phyloP scores from a whole-genome alignment of 2,329 filamentous ascomycete species.

The Xylaria hypoxylon region DNA sequence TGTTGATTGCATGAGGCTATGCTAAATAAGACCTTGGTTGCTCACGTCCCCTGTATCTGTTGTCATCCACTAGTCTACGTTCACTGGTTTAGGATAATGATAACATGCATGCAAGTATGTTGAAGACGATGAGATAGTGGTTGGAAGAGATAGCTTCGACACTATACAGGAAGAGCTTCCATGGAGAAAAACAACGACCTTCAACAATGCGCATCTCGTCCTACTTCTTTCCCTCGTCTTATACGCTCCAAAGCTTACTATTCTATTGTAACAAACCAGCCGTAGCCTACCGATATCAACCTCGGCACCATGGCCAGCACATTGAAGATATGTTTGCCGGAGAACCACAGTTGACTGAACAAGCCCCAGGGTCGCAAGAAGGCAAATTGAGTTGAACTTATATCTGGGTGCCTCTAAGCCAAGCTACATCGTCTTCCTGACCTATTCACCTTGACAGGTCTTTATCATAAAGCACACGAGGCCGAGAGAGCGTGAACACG shows the following conservation, averaged over 20 bases:
- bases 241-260: not conserved
- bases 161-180: conserved; percentile 19
- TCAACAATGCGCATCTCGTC: not conserved
- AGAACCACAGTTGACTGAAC: conserved; percentile 16
- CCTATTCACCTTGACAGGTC: conserved; percentile 20
- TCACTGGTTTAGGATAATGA: not conserved
- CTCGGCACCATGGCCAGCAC: conserved; percentile 4
- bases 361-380: conserved; percentile 12
- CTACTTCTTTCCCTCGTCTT: not conserved
- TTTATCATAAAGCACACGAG: conserved; percentile 32
- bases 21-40: conserved; percentile 5
- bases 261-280: not conserved
- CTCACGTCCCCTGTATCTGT: conserved; percentile 28
- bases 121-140: not conserved
- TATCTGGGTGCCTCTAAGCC: not conserved
- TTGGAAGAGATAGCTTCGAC: not conserved
- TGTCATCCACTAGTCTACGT: conserved; percentile 6
- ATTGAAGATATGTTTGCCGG: conserved; percentile 19
- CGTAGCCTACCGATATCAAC: not conserved
- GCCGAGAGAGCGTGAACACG: conserved; percentile 14
- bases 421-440: not conserved
- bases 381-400: conserved; percentile 22
- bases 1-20: conserved; percentile 26
- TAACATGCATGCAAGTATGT: conserved; percentile 2
- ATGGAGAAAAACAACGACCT: not conserved